Conservation (phyloP, 2,329 filamentous ascomycete genomes). For the Cladophialophora chaetospira region DNA sequence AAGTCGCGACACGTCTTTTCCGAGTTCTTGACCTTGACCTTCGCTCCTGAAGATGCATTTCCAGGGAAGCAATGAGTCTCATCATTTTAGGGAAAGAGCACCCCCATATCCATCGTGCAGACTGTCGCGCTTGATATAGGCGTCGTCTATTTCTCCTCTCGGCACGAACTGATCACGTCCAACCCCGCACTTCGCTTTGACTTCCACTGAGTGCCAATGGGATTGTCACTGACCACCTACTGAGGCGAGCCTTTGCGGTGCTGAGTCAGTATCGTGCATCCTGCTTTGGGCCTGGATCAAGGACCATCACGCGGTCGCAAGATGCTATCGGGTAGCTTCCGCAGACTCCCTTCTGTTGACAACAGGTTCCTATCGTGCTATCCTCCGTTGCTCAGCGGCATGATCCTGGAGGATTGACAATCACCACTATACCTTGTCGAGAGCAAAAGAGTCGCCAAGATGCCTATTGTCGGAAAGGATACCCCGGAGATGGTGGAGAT, state of each 20-base stretch:
- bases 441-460: not conserved
- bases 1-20: too few relatives aligned
- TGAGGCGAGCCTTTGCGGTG: not conserved
- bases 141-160: too few relatives aligned
- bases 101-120: too few relatives aligned
- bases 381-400: not conserved
- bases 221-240: too few relatives aligned
- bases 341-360: not conserved
- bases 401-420: not conserved
- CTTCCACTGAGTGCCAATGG: not conserved
- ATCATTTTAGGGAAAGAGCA: too few relatives aligned
- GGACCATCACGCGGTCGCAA: slow-evolving; percentile 21
- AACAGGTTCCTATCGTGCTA: not conserved
- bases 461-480: slow-evolving; percentile 17
- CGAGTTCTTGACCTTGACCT: too few relatives aligned
- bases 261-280: slow-evolving; percentile 6
- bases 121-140: too few relatives aligned
- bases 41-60: too few relatives aligned
- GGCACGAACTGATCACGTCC: too few relatives aligned
- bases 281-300: slow-evolving; percentile 7
- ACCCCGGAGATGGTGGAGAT: slow-evolving; percentile 14
- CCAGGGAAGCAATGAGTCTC: too few relatives aligned
- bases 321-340: not conserved
- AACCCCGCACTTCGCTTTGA: not conserved
- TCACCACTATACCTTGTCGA: not conserved